Conservation (phyloP, 768 basidiomycete genomes). For the Tephrocybe sp. region DNA sequence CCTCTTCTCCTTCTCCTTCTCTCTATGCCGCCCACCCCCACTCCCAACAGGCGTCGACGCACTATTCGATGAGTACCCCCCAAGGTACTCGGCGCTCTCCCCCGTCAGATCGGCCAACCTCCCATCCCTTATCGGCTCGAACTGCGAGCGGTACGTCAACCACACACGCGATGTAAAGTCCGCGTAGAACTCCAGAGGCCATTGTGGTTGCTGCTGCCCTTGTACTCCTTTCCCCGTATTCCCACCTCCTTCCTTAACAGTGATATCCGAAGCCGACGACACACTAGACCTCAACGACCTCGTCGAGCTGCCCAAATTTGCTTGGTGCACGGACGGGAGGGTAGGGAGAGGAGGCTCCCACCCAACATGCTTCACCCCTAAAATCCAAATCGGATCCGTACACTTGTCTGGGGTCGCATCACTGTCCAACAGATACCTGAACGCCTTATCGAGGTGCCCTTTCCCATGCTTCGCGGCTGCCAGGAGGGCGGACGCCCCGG, state of each 20-base stretch:
- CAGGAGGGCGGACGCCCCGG: slow-evolving; percentile 45
- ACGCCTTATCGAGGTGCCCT: slow-evolving; percentile 77
- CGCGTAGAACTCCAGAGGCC: slow-evolving; percentile 82
- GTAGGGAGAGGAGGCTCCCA: not conserved
- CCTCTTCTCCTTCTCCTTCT: not conserved
- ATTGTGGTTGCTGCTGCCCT: slow-evolving; percentile 47
- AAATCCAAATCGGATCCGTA: slow-evolving; percentile 82
- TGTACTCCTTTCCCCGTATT: not conserved
- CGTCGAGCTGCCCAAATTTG: too few species aligned
- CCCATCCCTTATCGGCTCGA: slow-evolving; percentile 74
- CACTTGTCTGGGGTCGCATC: slow-evolving; percentile 86
- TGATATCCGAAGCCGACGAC: not conserved
- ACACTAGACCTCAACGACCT: not conserved
- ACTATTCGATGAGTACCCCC: too few species aligned
- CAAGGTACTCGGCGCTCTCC: slow-evolving; percentile 21
- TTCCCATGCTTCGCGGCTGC: slow-evolving; percentile 74
- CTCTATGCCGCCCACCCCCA: not conserved
- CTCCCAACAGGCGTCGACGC: not conserved
- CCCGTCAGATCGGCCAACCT: slow-evolving; percentile 35
- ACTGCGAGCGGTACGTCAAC: slow-evolving; percentile 91
- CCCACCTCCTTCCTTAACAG: too few species aligned
- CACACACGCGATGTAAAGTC: slow-evolving; percentile 90
- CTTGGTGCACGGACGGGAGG: not conserved
- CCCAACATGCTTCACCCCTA: slow-evolving; percentile 42
- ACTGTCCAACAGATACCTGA: slow-evolving; percentile 88